Base-by-base conservation (phyloP, 106 monocot genomes). In the Vanilla planifolia region DNA sequence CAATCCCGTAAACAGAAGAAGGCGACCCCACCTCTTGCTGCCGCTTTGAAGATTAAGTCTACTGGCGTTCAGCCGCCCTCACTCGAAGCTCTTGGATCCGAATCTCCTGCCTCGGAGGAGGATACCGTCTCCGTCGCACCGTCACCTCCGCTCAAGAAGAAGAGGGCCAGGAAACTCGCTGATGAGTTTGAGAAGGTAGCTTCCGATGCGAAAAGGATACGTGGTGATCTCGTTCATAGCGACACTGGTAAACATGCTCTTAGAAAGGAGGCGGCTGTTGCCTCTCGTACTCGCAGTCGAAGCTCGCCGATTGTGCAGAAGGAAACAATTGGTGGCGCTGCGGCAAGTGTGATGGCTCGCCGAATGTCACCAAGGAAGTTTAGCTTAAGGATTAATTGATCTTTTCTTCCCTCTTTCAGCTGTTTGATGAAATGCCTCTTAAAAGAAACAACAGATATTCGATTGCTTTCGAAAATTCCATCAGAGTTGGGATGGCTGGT, bases 151-250 rank as follows among this genome's bases (percentile, higher is more conserved):
- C 45, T 27, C 5, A 23, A 35, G 62, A 44, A 63, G 47, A 63
- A 63, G 10, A 45, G 43, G 45, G 47, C 44, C 28, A 63, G 62
- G 26, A 63, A 44, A 20, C 20, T 63, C 5, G 37, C 46, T 9
- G 47, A 63, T 23, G 62, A 63, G 14, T 63, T 47, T 17, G 62
- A 63, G 45, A 28, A 20, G 45, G 62, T 63, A 27, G 47, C 44
- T 0, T 11, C 42, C 6, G 42, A 61, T 22, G 42, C 40, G 25
- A 61, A 61, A 26, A 9, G 33, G 13, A 55, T 1, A 21, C n/a
- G 35, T 35, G 14, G 14, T 7, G 2, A 7, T 40, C 40, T 22
- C 6, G 2, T 15, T 1, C 20, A 36, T 36, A 20, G 16, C 1
- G 57, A 1, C 19, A 35, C 21, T 7, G 20, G 5, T 17, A 53